phyloP scores from a whole-genome alignment of 352 stramenopile genomes.

The Pythium biforme region DNA sequence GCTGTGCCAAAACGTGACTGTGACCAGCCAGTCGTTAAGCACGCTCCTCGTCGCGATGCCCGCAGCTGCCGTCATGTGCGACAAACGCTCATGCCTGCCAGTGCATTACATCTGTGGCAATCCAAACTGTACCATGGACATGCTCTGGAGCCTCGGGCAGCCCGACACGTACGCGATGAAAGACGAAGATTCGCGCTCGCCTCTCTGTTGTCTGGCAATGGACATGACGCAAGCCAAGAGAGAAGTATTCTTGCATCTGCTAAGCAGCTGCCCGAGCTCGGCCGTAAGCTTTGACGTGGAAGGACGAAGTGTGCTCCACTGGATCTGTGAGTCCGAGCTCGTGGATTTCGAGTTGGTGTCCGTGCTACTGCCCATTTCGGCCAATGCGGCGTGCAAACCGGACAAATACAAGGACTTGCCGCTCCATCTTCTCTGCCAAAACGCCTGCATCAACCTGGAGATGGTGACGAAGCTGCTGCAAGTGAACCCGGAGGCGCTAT shows the following conservation, averaged over 20 bases:
- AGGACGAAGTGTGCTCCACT: slow-evolving; percentile 54
- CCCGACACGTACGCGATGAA: slow-evolving; percentile 35
- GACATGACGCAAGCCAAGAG: slow-evolving; percentile 28
- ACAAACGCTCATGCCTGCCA: slow-evolving; percentile 43
- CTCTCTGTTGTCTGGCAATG: slow-evolving; percentile 45
- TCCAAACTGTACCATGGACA: slow-evolving; percentile 37
- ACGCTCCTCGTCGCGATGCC: slow-evolving; percentile 36
- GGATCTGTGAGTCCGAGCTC: slow-evolving; percentile 40
- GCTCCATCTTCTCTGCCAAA: slow-evolving; percentile 58
- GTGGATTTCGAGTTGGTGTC: slow-evolving; percentile 23
- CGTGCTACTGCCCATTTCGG: slow-evolving; percentile 26
- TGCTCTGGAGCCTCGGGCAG: slow-evolving; percentile 37
- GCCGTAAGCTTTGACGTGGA: slow-evolving; percentile 38
- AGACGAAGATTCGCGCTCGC: slow-evolving; percentile 36
- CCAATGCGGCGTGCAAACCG: slow-evolving; percentile 3
- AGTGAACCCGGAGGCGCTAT: slow-evolving; percentile 30
- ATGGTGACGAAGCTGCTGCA: slow-evolving; percentile 36
- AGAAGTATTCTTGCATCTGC: slow-evolving; percentile 35
- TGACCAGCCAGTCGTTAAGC: slow-evolving; percentile 40
- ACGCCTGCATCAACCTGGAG: slow-evolving; percentile 29
- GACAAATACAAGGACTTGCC: slow-evolving; percentile 41
- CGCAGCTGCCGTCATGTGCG: slow-evolving; percentile 34
- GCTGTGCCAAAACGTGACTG: slow-evolving; percentile 44
- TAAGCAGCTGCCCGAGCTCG: slow-evolving; percentile 35
- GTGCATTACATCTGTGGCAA: slow-evolving; percentile 59